A percentile compares a stretch with the other conserved stretches of the same genome.
phyloP scores from a whole-genome alignment of 257 asterid genomes.

The Asclepias syriaca region DNA sequence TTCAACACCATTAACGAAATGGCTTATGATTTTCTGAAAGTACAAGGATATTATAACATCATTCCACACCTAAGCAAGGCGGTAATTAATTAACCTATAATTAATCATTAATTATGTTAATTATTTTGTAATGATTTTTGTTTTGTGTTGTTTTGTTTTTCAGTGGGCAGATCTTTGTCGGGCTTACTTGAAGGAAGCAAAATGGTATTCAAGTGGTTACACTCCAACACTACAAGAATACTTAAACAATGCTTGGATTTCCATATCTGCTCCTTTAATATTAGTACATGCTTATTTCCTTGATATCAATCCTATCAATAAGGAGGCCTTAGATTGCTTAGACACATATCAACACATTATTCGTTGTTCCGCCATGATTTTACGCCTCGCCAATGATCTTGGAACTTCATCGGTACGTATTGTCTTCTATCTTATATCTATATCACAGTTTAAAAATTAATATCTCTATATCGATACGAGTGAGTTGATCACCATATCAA shows the following conservation, averaged over 20 bases:
- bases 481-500: too few relatives aligned
- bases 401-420: constrained; percentile 43
- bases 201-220: constrained; percentile 18
- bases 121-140: too few relatives aligned
- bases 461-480: too few relatives aligned
- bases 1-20: constrained; percentile 16
- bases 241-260: constrained; percentile 33
- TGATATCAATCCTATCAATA: constrained; percentile 28
- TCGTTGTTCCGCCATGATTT: constrained; percentile 23
- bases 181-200: constrained; percentile 21
- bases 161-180: constrained; percentile 23
- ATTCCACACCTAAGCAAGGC: constrained; percentile 16
- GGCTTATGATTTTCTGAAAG: constrained; percentile 18
- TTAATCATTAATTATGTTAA: too few relatives aligned
- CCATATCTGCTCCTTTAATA: constrained; percentile 31
- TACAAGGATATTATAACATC: constrained; percentile 5
- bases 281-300: constrained; percentile 32
- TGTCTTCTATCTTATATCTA: too few relatives aligned
- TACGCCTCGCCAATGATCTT: constrained; percentile 43
- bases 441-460: too few relatives aligned
- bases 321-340: constrained; percentile 23
- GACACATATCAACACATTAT: constrained; percentile 23
- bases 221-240: constrained; percentile 21
- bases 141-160: too few relatives aligned
- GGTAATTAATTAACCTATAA: background rate